Evolutionary conservation across 108 stramenopile genomes (phyloP).

Genomic region (Nitzschia sp.): DNA sequence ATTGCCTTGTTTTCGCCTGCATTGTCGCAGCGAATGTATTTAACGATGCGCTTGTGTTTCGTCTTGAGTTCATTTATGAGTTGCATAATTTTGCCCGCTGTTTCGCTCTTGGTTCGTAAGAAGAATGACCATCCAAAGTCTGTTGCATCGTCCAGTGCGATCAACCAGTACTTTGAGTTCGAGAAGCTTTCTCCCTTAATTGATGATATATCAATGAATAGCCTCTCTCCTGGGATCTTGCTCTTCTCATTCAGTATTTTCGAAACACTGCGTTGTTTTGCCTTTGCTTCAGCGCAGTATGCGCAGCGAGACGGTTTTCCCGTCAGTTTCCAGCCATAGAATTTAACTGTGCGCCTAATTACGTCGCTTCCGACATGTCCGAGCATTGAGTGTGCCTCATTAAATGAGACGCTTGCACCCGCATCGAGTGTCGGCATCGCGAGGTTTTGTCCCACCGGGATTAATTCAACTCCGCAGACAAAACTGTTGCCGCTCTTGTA

Average conservation of each 20-base stretch:
- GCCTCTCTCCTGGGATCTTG: not conserved
- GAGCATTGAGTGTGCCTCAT: not conserved
- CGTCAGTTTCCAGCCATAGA: not conserved
- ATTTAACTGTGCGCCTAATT: not conserved
- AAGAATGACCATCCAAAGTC: not conserved
- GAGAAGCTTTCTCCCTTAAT: not conserved
- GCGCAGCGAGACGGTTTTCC: not conserved
- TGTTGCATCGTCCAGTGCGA: not conserved
- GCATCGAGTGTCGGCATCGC: not conserved
- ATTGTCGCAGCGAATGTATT: not conserved
- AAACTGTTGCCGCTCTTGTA: not conserved
- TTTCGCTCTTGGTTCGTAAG: not conserved
- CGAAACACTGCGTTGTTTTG: not conserved
- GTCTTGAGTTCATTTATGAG: too few relatives aligned
- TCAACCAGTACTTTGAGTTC: not conserved
- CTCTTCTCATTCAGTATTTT: not conserved
- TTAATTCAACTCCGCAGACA: not conserved
- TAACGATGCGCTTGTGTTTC: too few relatives aligned
- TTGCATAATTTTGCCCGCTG: too few relatives aligned
- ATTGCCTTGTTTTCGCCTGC: constrained; percentile 5
- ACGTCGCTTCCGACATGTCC: not conserved
- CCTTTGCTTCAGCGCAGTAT: not conserved
- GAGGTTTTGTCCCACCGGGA: not conserved
- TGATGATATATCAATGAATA: not conserved
- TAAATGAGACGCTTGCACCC: not conserved